Base-by-base conservation (phyloP, 2,329 filamentous ascomycete species). In the Xylariaceae sp. region DNA sequence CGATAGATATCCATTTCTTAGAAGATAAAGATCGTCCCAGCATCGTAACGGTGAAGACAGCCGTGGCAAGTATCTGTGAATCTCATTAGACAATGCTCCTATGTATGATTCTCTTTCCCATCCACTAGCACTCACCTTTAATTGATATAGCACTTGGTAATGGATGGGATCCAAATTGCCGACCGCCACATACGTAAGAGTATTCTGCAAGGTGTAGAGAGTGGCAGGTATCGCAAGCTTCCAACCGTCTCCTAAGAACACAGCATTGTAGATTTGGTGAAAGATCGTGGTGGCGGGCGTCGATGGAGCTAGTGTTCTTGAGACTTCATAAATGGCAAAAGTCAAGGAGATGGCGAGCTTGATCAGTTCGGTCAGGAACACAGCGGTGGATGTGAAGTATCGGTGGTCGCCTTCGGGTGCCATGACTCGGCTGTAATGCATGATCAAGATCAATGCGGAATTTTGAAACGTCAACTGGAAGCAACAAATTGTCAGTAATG, bases 371-470 rank as follows among this genome's bases (percentile, higher is more conserved):
- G 91, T 94, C 55, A 97, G 77, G 66, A 97, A 89, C 47, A 99
- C 89, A 39, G 92, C 91, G 10, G 94, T 97, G 39, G 91, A 96
- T 36, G 92, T 86, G 61, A 94, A 89, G 70, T 96, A 97, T 66
- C 91, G 86, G 64, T 91, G 89, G 58, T 90, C 89, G 66, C 86
- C 84, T 10, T 81, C 76, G 10, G 85, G 78, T n/a, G 90, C 87
- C 91, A 96, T 96, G 53, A 95, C 84, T 57, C 91, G 83, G 30
- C 91, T 96, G 70, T 97, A 96, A 73, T 96, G 92, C 78, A 96
- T 87, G 48, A 96, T 83, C 58, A 92, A 73, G 53, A 90, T 90
- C 53, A 91, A 75, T 22, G 83, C 85, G 7, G 87, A 90, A 66
- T 91, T 91, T 73, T 91, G 86, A 55, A 89, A 82, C 27, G 85